A percentile compares a stretch with the other conserved stretches of the same genome.
phyloP scores from a whole-genome alignment of 2,329 filamentous ascomycete species.

The Cylindrodendrum hubeiense region DNA sequence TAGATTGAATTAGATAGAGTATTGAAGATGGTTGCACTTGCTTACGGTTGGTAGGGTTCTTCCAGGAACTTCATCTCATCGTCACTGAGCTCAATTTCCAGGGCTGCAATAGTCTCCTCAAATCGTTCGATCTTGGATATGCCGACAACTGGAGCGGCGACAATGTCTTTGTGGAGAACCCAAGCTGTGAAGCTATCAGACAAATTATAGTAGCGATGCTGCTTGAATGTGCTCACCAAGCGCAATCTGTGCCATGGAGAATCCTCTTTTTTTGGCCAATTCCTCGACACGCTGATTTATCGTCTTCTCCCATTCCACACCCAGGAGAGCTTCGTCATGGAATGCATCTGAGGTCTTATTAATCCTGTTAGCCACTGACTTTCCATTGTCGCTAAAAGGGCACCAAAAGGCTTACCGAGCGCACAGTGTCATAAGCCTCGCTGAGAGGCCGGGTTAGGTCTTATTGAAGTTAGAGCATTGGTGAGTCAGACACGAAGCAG shows the following conservation, averaged over 20 bases:
- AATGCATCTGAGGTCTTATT: slow-evolving; percentile 9
- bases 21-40: background rate
- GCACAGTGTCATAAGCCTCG: background rate
- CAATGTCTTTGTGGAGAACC: slow-evolving; percentile 12
- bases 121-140: slow-evolving; percentile 14
- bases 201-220: too few species aligned
- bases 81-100: slow-evolving; percentile 9
- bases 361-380: too few species aligned
- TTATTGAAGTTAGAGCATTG: background rate
- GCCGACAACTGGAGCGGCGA: slow-evolving; percentile 7
- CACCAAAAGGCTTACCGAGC: too few species aligned
- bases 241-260: slow-evolving; percentile 10
- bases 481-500: background rate
- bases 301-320: slow-evolving; percentile 9
- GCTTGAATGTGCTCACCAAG: too few species aligned
- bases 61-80: slow-evolving; percentile 11
- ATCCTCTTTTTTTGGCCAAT: background rate
- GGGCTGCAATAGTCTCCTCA: slow-evolving; percentile 1
- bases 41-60: slow-evolving; percentile 19
- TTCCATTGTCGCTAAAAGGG: too few species aligned
- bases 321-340: slow-evolving; percentile 8
- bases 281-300: slow-evolving; percentile 4
- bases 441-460: background rate
- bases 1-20: background rate
- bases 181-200: too few species aligned